Evolutionary conservation across 257 asterid genomes (phyloP).

Genomic region (Scutellaria galericulata): DNA sequence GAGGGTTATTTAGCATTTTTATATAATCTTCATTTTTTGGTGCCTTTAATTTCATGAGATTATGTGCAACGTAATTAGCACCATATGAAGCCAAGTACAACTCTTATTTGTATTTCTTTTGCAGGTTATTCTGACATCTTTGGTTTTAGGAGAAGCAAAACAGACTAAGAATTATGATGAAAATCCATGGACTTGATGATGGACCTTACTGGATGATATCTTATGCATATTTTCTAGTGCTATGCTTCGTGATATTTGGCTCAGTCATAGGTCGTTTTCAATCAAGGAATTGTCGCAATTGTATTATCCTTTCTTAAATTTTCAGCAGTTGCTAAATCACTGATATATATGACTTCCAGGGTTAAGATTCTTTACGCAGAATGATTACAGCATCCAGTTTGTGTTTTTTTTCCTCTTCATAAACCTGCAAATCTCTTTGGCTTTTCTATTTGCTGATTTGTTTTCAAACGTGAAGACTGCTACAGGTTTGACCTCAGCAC

Average conservation of each 20-base stretch:
- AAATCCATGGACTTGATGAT: constrained; percentile 98
- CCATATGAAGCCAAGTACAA: constrained; percentile 15
- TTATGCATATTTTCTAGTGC: constrained; percentile 87
- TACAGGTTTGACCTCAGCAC: constrained; percentile 62
- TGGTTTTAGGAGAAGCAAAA: constrained; percentile 90
- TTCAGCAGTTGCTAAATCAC: constrained; percentile 28
- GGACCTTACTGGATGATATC: constrained; percentile 99
- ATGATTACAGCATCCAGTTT: constrained; percentile 88
- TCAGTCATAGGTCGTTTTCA: constrained; percentile 66
- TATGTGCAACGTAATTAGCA: constrained; percentile 1
- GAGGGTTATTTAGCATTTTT: background rate
- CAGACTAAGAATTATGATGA: constrained; percentile 95
- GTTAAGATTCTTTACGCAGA: constrained; percentile 78
- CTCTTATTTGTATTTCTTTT: constrained; percentile 16
- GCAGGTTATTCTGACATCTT: constrained; percentile 76
- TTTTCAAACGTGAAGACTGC: constrained; percentile 83
- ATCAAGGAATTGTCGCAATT: constrained; percentile 22
- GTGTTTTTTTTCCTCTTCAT: constrained; percentile 89
- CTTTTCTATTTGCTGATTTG: constrained; percentile 83
- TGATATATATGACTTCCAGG: constrained; percentile 56
- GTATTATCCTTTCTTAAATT: constrained; percentile 12
- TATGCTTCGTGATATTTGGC: constrained; percentile 86
- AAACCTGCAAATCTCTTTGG: constrained; percentile 88
- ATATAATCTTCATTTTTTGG: background rate
- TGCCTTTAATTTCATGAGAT: constrained; percentile 19